Conservation (phyloP, 1,139 yeast species). For the Yamadazyma diospyri region DNA sequence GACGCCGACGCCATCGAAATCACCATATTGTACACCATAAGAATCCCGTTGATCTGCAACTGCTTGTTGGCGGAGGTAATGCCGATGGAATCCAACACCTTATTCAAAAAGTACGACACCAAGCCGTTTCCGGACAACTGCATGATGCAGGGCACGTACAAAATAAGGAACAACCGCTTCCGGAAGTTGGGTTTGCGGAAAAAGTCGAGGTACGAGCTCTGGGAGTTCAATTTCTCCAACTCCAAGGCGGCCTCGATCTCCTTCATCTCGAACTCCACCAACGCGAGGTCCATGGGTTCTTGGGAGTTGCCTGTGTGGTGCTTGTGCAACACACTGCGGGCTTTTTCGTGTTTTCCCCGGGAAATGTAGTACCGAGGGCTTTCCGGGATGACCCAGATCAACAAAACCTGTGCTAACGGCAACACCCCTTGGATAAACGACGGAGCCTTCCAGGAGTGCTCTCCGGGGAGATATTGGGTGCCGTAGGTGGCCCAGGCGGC, state of each 20-base stretch:
- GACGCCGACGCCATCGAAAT: constrained; percentile 29
- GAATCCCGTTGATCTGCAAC: constrained; percentile 44
- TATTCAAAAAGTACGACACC: constrained; percentile 48
- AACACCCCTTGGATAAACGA: constrained; percentile 42
- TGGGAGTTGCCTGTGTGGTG: constrained; percentile 37
- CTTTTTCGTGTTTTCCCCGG: constrained; percentile 34
- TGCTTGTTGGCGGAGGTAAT: constrained; percentile 41
- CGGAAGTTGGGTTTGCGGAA: constrained; percentile 34
- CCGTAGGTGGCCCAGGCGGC: constrained; percentile 57
- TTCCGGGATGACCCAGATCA: constrained; percentile 40
- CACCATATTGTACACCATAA: constrained; percentile 41
- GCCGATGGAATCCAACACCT: constrained; percentile 48
- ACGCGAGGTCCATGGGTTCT: constrained; percentile 26
- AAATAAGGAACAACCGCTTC: constrained; percentile 38
- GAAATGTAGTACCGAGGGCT: constrained; percentile 44
- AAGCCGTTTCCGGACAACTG: constrained; percentile 53
- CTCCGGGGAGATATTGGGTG: constrained; percentile 23
- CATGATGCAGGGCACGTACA: constrained; percentile 35
- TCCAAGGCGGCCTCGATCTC: constrained; percentile 43
- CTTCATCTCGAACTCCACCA: constrained; percentile 43
- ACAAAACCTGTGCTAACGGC: constrained; percentile 25
- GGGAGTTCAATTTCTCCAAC: constrained; percentile 24
- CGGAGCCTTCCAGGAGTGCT: constrained; percentile 42
- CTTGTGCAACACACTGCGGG: constrained; percentile 39
- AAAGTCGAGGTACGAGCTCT: constrained; percentile 34